Percentiles rank a stretch among this genome's conserved stretches.
Conservation (phyloP, 2,329 filamentous ascomycete species). For the Cytospora piceicola region DNA sequence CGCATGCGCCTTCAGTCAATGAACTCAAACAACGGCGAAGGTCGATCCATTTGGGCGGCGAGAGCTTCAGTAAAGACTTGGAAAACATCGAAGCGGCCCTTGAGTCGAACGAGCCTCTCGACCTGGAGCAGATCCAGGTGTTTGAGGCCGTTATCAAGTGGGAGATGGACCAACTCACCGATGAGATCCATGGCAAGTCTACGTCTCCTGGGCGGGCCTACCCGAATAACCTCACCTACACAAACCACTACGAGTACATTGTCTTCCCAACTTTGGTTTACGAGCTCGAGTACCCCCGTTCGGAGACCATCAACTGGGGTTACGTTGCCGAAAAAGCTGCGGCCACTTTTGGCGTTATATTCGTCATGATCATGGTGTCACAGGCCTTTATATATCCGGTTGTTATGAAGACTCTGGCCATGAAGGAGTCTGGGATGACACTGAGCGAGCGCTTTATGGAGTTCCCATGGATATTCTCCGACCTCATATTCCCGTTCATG, state of each 20-base stretch:
- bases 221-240: constrained; percentile 68
- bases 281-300: constrained; percentile 75
- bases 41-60: constrained; percentile 41
- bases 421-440: constrained; percentile 69
- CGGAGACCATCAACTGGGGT: constrained; percentile 69
- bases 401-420: constrained; percentile 66
- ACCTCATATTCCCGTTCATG: constrained; percentile 78
- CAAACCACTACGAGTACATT: constrained; percentile 73
- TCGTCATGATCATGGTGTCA: constrained; percentile 78
- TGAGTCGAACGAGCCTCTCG: constrained; percentile 61
- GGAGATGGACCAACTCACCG: constrained; percentile 66
- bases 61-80: constrained; percentile 50
- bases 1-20: constrained; percentile 45
- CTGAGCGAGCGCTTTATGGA: constrained; percentile 63
- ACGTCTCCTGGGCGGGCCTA: constrained; percentile 57
- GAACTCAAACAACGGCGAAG: constrained; percentile 48
- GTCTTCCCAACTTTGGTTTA: constrained; percentile 78
- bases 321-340: constrained; percentile 74
- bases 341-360: constrained; percentile 73
- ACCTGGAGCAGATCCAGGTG: constrained; percentile 62
- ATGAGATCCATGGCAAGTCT: constrained; percentile 68
- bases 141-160: constrained; percentile 69
- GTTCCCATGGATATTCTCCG: constrained; percentile 76
- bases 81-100: constrained; percentile 65
- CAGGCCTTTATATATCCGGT: constrained; percentile 79